Conservation (phyloP, 495 filamentous ascomycete genomes). For the Podospora fimiseda region DNA sequence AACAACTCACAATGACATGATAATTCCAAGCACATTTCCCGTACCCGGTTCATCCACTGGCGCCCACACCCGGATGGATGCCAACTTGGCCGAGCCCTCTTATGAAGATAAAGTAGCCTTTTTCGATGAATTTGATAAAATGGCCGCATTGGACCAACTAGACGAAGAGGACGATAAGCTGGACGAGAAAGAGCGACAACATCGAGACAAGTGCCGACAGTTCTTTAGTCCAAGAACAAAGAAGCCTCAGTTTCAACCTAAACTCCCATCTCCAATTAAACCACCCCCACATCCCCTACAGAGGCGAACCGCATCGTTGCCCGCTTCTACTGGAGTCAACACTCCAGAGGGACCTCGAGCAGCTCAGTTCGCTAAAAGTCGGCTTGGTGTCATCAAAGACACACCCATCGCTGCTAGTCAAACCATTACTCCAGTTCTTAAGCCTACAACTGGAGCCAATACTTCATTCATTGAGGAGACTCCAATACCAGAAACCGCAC, state of each 20-base stretch:
- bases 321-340: conserved; percentile 7
- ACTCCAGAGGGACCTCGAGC: neutral
- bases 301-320: conserved; percentile 13
- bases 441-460: neutral
- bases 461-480: conserved; percentile 21
- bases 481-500: conserved; percentile 14
- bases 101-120: conserved; percentile 24
- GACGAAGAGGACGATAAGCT: conserved; percentile 19
- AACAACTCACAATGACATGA: neutral
- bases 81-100: conserved; percentile 15
- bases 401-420: conserved; percentile 12
- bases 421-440: neutral
- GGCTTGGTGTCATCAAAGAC: conserved; percentile 12
- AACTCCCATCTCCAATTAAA: neutral
- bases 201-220: conserved; percentile 15
- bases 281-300: neutral
- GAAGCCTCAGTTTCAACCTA: neutral
- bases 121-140: conserved; percentile 19
- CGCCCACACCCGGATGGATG: neutral
- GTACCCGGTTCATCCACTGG: no score
- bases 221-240: conserved; percentile 15
- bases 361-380: neutral
- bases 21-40: neutral
- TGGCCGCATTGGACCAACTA: conserved; percentile 12
- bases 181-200: conserved; percentile 15